Evolutionary conservation across 2,329 filamentous ascomycete species (phyloP), one percentile per base, ranked within the genome.

Genomic region (Alternaria brassicicola): DNA sequence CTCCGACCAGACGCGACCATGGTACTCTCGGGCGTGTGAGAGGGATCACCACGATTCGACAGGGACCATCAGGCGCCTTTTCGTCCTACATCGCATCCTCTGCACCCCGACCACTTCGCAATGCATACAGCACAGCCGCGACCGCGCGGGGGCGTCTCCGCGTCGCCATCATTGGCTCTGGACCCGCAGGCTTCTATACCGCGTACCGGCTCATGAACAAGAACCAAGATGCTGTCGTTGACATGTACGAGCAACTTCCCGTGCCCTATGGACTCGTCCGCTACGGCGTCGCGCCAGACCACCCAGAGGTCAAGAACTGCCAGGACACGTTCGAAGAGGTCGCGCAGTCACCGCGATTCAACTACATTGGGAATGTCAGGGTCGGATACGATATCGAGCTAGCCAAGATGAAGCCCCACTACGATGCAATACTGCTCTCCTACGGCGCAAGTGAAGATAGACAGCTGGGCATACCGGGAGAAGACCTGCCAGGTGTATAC

Each of bases 231-330:
- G 88, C 89, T 0, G 84, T 86, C 49, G 85, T 99, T 21, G 94
- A 98, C 78, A 98, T 99, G 94, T 99, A 96, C 74, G 95, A 99
- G 79, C 88, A 92, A 26, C 80, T 98, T 36, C 95, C 95, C 0
- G 93, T 96, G 4, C 95, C 95, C 0, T 99, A 92, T 74, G 95
- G 95, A 1, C 84, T 99, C 54, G 93, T 96, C 48, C 85, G 95
- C 54, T 97, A 95, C 73, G 95, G 95, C 8, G 95, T 99, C 57
- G 96, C 95, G n/a, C 95, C 95, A 5, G 95, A 99, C 76, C 95
- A 99, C 78, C 94, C 95, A 0, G 94, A 99, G 80, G 95, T 99
- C 66, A 99, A 99, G 92, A 98, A 97, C 74, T 98, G 94, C 75
- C 89, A 96, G 81, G 92, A 95, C 13, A 97, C 92, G 69, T 97